Evolutionary conservation across 495 filamentous ascomycete genomes (phyloP).

Genomic region (Collariella sp.): DNA sequence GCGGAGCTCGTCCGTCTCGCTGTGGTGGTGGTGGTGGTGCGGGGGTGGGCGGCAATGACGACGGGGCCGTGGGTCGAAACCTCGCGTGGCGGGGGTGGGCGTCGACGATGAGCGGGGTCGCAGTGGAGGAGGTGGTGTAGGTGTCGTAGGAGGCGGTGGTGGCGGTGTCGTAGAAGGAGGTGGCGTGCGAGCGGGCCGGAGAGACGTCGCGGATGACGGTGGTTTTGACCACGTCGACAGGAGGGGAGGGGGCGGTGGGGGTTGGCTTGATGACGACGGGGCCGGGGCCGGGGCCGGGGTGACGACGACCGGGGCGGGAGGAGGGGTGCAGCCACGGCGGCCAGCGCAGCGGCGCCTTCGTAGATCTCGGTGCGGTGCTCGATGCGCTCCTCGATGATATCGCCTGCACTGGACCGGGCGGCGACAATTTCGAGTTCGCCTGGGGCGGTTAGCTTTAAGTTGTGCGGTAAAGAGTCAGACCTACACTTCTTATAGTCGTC

Average conservation of each 20-base stretch:
- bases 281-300: slow-evolving; percentile 12
- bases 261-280: slow-evolving; percentile 35
- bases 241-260: slow-evolving; percentile 29
- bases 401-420: slow-evolving; percentile 29
- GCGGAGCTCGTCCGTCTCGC: slow-evolving; percentile 27
- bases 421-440: slow-evolving; percentile 34
- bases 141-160: slow-evolving; percentile 13
- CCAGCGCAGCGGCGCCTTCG: slow-evolving; percentile 2
- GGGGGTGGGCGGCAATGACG: slow-evolving; percentile 27
- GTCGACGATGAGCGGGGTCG: slow-evolving; percentile 27
- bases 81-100: slow-evolving; percentile 24
- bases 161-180: slow-evolving; percentile 20
- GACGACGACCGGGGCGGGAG: neutral
- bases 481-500: slow-evolving; percentile 55
- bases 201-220: slow-evolving; percentile 33
- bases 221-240: slow-evolving; percentile 35
- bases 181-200: slow-evolving; percentile 27
- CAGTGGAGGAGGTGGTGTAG: slow-evolving; percentile 14
- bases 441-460: slow-evolving; percentile 15
- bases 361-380: slow-evolving; percentile 15
- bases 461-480: neutral
- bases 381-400: slow-evolving; percentile 36
- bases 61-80: slow-evolving; percentile 48
- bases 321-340: neutral
- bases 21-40: slow-evolving; percentile 6